Evolutionary conservation across 257 asterid genomes (phyloP).

Genomic region (Primulina eburnea): DNA sequence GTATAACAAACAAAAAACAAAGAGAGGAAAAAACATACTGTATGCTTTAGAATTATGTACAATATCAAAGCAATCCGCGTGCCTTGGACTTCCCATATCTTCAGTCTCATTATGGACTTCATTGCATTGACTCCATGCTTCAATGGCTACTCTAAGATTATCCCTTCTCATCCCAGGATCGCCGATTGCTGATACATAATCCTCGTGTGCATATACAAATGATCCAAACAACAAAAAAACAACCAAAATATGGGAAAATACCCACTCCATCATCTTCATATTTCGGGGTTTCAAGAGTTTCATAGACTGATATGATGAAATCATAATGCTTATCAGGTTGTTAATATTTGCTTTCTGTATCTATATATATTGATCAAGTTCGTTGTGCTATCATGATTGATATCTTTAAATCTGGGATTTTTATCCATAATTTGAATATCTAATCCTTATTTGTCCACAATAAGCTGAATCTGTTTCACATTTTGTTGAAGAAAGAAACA

Average conservation of each 20-base stretch:
- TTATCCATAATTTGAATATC: no score
- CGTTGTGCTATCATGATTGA: neutral
- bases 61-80: slow-evolving; percentile 62
- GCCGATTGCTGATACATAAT: slow-evolving; percentile 40
- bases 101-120: slow-evolving; percentile 58
- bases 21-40: slow-evolving; percentile 22
- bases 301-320: neutral
- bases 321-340: neutral
- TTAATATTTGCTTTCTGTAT: no score
- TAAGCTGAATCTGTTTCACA: neutral
- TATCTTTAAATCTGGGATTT: neutral
- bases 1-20: neutral
- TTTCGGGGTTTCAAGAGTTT: neutral
- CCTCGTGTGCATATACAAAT: neutral
- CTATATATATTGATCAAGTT: no score
- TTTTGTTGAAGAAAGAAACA: neutral
- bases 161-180: slow-evolving; percentile 72
- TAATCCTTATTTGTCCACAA: neutral
- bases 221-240: neutral
- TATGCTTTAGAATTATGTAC: slow-evolving; percentile 22
- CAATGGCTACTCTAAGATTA: slow-evolving; percentile 53
- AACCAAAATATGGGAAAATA: neutral
- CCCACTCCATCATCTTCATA: neutral
- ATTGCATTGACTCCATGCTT: slow-evolving; percentile 69
- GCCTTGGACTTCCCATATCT: slow-evolving; percentile 59